These are phyloP conservation scores for Aspergillus carlsbadensis DNA, from an alignment of 495 filamentous ascomycete species.

Conservation along the genomic window DNA sequence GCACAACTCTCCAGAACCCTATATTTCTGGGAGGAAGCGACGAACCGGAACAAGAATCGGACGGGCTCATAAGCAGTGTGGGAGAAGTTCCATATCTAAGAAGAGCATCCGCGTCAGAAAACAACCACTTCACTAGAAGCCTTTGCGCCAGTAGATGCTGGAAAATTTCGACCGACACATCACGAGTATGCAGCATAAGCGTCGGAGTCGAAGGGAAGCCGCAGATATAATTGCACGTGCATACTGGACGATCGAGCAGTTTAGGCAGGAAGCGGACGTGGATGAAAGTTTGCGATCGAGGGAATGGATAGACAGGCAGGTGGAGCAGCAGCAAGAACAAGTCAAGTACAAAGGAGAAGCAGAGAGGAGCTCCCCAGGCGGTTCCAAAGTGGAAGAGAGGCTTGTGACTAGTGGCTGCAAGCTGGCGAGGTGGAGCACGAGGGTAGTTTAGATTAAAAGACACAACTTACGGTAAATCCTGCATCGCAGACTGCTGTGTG, in stretches of 20 bases:
- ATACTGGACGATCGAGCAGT: conserved; percentile 12
- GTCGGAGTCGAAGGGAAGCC: conserved; percentile 7
- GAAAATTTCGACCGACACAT: conserved; percentile 23
- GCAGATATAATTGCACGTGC: conserved; percentile 11
- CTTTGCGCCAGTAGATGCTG: conserved; percentile 16
- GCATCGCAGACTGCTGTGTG: conserved; percentile 42
- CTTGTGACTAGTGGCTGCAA: conserved; percentile 39
- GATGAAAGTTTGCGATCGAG: conserved; percentile 17
- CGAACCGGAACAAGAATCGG: conserved; percentile 49
- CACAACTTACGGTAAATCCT: conserved; percentile 50
- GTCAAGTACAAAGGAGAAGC: conserved; percentile 9
- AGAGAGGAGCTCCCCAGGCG: conserved; percentile 18
- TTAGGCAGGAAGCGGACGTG: conserved; percentile 11
- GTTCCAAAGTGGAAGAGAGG: conserved; percentile 36
- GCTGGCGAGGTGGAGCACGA: conserved; percentile 35
- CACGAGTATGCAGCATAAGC: conserved; percentile 18
- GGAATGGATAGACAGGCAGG: background rate
- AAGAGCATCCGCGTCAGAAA: conserved; percentile 25
- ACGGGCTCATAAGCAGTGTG: conserved; percentile 46
- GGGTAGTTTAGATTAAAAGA: conserved; percentile 40
- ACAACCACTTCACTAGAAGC: conserved; percentile 17
- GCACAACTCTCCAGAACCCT: conserved; percentile 2
- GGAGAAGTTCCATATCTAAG: conserved; percentile 41
- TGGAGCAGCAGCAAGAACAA: conserved; percentile 12
- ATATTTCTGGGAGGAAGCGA: conserved; percentile 17